Evolutionary conservation across 768 basidiomycete species (phyloP).

Genomic region (Macrolepiota fuliginosa): DNA sequence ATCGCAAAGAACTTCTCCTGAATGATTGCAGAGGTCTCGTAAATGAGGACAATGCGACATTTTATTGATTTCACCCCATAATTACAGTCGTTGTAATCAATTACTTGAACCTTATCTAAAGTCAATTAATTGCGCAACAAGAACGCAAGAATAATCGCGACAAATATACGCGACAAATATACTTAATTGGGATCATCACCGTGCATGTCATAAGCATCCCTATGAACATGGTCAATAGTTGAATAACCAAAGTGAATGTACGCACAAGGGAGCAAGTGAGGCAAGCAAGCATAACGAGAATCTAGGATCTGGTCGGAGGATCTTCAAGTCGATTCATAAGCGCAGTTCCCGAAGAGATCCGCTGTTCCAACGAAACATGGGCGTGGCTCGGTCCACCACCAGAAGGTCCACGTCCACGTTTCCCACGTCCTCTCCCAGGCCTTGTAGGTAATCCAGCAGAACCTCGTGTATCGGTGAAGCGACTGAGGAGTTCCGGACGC

Average conservation of each 20-base stretch:
- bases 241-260: background rate
- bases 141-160: too few species aligned
- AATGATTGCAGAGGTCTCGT: background rate
- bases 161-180: too few species aligned
- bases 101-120: too few species aligned
- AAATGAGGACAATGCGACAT: too few species aligned
- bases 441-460: background rate
- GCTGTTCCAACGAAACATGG: slow-evolving; percentile 6
- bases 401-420: slow-evolving; percentile 3
- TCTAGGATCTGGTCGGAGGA: background rate
- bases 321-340: slow-evolving; percentile 6
- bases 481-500: slow-evolving; percentile 1
- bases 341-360: slow-evolving; percentile 4
- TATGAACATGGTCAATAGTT: background rate
- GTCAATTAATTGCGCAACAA: too few species aligned
- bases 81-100: too few species aligned
- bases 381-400: background rate
- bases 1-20: background rate
- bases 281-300: background rate
- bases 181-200: too few species aligned
- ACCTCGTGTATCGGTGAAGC: slow-evolving; percentile 1
- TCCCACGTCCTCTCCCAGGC: slow-evolving; percentile 3
- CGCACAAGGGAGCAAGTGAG: background rate
- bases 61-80: too few species aligned
- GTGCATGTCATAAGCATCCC: too few species aligned